phyloP scores from a whole-genome alignment of 345 rosid genomes.

The Eucalyptus pauciflora region DNA sequence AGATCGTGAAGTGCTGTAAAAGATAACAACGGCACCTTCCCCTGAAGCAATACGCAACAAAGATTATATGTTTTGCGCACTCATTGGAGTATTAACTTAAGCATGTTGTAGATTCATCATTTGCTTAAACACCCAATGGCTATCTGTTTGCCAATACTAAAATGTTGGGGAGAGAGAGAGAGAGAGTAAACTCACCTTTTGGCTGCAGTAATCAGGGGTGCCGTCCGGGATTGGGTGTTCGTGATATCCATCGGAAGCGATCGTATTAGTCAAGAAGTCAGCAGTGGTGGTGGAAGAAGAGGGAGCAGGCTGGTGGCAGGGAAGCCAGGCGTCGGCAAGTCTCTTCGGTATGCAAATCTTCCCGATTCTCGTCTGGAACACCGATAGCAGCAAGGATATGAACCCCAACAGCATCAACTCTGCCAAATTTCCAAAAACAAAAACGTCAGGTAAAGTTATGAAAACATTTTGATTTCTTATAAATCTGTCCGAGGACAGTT shows the following conservation, averaged over 20 bases:
- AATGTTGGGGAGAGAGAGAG: neutral
- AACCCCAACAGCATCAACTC: conserved; percentile 89
- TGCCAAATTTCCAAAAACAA: conserved; percentile 8
- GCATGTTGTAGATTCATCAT: neutral
- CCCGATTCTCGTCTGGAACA: conserved; percentile 33
- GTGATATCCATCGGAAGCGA: neutral
- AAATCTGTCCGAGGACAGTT: neutral
- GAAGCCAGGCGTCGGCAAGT: conserved; percentile 39
- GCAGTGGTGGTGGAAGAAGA: neutral
- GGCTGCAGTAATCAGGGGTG: conserved; percentile 10
- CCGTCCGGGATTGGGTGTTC: conserved; percentile 42
- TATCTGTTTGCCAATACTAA: neutral
- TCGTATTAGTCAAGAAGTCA: conserved; percentile 19
- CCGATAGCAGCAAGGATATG: conserved; percentile 62
- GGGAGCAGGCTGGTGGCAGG: conserved; percentile 22
- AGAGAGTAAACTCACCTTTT: conserved; percentile 4
- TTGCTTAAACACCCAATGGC: neutral
- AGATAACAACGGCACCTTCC: conserved; percentile 48
- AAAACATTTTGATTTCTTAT: neutral
- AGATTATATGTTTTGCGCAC: neutral
- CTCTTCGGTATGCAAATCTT: conserved; percentile 39
- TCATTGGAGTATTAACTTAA: neutral
- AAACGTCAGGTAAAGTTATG: neutral
- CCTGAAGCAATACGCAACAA: conserved; percentile 20
- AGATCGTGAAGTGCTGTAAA: conserved; percentile 66